Percentiles rank a stretch among this genome's conserved stretches.
Evolutionary conservation across 331 rosid genomes (phyloP).

Genomic region (Ulmus americana): DNA sequence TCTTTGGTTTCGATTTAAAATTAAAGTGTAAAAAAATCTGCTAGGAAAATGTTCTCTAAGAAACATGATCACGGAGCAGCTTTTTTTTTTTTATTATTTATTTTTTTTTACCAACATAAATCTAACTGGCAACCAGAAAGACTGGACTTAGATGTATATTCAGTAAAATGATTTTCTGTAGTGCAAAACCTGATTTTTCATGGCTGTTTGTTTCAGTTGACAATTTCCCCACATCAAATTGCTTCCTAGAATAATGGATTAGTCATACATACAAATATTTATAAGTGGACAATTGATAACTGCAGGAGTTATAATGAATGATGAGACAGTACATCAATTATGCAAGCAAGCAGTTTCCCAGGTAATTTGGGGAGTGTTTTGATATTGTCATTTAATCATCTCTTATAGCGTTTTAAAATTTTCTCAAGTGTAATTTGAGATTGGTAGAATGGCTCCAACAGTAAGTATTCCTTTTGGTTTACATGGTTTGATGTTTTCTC

Average conservation of each 20-base stretch:
- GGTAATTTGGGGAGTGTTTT: slow-evolving; percentile 45
- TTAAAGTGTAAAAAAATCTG: neutral
- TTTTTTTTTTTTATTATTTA: no score
- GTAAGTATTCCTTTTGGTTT: no score
- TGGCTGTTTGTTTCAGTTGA: neutral
- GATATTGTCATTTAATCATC: neutral
- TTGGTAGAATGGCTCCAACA: neutral
- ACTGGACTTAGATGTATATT: neutral
- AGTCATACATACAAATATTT: slow-evolving; percentile 11
- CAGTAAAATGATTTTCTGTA: neutral
- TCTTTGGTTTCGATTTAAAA: neutral
- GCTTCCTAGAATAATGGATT: slow-evolving; percentile 18
- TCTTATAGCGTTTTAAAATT: neutral
- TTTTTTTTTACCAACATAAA: no score
- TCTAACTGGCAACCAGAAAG: no score
- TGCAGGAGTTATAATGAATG: slow-evolving; percentile 91
- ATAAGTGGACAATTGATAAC: slow-evolving; percentile 8
- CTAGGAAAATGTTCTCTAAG: neutral
- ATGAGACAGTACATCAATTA: slow-evolving; percentile 89
- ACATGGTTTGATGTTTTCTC: neutral
- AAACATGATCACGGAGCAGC: neutral
- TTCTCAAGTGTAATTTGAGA: neutral
- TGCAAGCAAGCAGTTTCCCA: slow-evolving; percentile 94
- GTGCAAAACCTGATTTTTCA: neutral
- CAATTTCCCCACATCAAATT: slow-evolving; percentile 1